Conservation (phyloP, 2,329 filamentous ascomycete genomes). For the Sporothrix mexicana region DNA sequence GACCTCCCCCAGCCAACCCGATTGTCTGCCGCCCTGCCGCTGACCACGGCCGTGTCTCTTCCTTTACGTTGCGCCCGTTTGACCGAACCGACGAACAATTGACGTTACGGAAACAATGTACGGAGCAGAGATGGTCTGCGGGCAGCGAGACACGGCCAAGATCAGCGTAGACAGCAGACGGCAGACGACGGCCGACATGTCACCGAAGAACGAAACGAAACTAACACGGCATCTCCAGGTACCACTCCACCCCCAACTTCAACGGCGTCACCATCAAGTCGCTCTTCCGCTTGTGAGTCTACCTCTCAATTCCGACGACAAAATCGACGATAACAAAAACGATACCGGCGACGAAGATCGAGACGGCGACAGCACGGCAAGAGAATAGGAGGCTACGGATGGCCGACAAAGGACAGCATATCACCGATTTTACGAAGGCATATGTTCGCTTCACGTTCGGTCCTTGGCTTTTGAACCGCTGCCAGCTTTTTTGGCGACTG, state of each 20-base stretch:
- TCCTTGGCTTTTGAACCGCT: background rate
- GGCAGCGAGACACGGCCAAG: background rate
- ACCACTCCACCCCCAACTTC: conserved; percentile 63
- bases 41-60: conserved; percentile 4
- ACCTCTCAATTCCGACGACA: background rate
- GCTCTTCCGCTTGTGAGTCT: conserved; percentile 44
- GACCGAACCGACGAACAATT: background rate
- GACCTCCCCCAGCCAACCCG: background rate
- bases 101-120: background rate
- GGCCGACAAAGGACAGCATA: background rate
- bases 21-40: background rate
- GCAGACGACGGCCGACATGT: background rate
- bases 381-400: background rate
- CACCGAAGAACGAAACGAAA: background rate
- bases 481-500: background rate
- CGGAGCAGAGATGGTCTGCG: background rate
- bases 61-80: too few species aligned
- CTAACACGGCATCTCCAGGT: conserved; percentile 50
- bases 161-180: background rate
- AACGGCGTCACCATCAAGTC: conserved; percentile 54
- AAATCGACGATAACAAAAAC: background rate
- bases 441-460: background rate
- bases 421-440: background rate
- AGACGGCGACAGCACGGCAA: background rate
- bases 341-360: background rate